Conservation (phyloP, 1,139 yeast genomes). For the Diutina ranongensis region DNA sequence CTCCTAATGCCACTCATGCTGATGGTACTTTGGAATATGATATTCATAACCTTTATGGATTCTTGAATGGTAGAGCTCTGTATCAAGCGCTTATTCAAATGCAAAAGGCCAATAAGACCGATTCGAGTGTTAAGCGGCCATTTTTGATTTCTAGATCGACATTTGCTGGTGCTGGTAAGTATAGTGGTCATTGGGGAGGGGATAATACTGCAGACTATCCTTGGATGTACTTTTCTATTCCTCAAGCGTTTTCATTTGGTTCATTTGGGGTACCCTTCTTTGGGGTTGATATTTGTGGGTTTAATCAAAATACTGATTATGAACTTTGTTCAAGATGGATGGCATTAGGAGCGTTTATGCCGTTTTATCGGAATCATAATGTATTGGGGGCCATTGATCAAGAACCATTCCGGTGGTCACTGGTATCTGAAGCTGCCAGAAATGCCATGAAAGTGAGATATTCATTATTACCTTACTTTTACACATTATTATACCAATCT, state of each 20-base stretch:
- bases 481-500: constrained; percentile 15
- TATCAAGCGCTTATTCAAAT: constrained; percentile 13
- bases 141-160: constrained; percentile 15
- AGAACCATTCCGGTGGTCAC: constrained; percentile 16
- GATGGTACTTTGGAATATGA: constrained; percentile 22
- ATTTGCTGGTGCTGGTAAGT: constrained; percentile 14
- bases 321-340: constrained; percentile 18
- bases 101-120: background rate
- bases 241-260: constrained; percentile 16
- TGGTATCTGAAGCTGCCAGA: constrained; percentile 14
- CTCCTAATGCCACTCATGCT: constrained; percentile 20
- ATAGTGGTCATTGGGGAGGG: constrained; percentile 18
- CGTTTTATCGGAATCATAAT: constrained; percentile 17
- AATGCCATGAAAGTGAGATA: constrained; percentile 14
- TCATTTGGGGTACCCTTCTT: constrained; percentile 15
- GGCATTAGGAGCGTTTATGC: constrained; percentile 17
- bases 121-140: constrained; percentile 14
- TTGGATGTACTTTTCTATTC: constrained; percentile 15
- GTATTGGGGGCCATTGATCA: constrained; percentile 14
- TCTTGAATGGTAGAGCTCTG: constrained; percentile 13
- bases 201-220: constrained; percentile 15
- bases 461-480: constrained; percentile 15
- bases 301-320: constrained; percentile 15
- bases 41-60: constrained; percentile 14
- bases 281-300: constrained; percentile 17